Evolutionary conservation across 1,284 basidiomycete genomes (phyloP), one percentile per base, ranked within the genome.

Genomic region (Pascua sp.): DNA sequence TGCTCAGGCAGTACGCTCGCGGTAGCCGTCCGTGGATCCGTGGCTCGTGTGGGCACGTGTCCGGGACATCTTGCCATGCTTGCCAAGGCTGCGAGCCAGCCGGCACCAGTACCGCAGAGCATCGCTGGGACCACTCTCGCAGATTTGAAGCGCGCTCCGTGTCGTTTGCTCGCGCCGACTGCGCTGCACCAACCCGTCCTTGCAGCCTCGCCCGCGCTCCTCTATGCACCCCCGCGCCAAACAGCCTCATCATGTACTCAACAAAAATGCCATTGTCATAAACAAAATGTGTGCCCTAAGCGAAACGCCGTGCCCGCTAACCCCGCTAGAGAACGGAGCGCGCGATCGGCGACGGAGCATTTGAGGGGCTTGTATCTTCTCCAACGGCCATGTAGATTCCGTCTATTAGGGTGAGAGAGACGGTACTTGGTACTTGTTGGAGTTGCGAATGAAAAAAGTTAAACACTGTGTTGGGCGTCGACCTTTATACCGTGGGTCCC

Each of bases 211-310:
- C 24, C 24, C 24, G n/a, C n/a, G n/a, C n/a, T n/a, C n/a, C n/a
- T n/a, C n/a, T n/a, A 32, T 32, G 24, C 24, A 4, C 24, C 24
- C 24, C 3, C 24, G 7, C 24, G 3, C 24, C 24, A 32, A 32
- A 3, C 24, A 32, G 3, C 7, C 24, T 32, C 3, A 7, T 7
- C 7, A 7, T 7, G 16, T 17, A 15, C 42, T n/a, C 42, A 44
- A 44, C 42, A 44, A 32, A 15, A 37, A 11, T 36, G 42, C 36
- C 41, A 44, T 48, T 44, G 36, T n/a, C 15, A 18, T 16, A 18
- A 32, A 36, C 17, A 12, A 51, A 42, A 53, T 75, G 67, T 75
- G 18, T 38, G 71, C 72, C 72, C 62, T 65, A 75, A 75, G 73
- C 73, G 73, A 75, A 75, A 69, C 71, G 57, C 56, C 64, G 53